Evolutionary conservation across 148 eudicot genomes (phyloP).

Genomic region (Fagopyrum esculentum): DNA sequence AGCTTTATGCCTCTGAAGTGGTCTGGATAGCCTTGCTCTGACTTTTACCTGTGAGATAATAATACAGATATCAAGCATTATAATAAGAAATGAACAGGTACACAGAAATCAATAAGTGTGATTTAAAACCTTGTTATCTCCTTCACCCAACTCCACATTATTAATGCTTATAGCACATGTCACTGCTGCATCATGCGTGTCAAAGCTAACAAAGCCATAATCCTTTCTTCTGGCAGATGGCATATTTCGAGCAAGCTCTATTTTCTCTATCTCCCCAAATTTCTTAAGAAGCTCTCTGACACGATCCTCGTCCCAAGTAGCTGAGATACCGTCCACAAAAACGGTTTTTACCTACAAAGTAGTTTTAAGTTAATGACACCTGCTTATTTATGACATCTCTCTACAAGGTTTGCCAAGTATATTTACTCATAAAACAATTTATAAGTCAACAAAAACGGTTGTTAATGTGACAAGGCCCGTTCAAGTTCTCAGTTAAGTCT

Average conservation of each 20-base stretch:
- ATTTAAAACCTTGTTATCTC: slow-evolving; percentile 61
- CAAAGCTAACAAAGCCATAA: slow-evolving; percentile 90
- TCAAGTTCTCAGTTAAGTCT: too few relatives aligned
- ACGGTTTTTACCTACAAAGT: slow-evolving; percentile 80
- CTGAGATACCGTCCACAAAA: slow-evolving; percentile 82
- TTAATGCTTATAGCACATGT: slow-evolving; percentile 86
- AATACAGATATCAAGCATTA: background rate
- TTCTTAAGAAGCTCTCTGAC: slow-evolving; percentile 63
- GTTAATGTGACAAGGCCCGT: too few relatives aligned
- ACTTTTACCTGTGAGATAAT: slow-evolving; percentile 59
- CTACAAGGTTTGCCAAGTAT: background rate
- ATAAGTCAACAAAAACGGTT: too few relatives aligned
- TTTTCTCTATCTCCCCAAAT: slow-evolving; percentile 73
- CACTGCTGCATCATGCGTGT: slow-evolving; percentile 86
- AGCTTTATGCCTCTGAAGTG: slow-evolving; percentile 79
- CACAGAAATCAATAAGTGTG: background rate
- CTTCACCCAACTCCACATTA: slow-evolving; percentile 90
- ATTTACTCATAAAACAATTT: too few relatives aligned
- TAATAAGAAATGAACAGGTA: background rate
- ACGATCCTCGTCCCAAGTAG: slow-evolving; percentile 93
- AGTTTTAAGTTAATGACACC: background rate
- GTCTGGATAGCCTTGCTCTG: slow-evolving; percentile 90
- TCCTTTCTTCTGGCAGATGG: slow-evolving; percentile 96
- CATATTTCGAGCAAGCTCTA: slow-evolving; percentile 99
- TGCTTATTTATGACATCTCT: background rate